phyloP scores from a whole-genome alignment of 225 moss, liverwort and hornwort species.

The Thuidium tamariscinum region DNA sequence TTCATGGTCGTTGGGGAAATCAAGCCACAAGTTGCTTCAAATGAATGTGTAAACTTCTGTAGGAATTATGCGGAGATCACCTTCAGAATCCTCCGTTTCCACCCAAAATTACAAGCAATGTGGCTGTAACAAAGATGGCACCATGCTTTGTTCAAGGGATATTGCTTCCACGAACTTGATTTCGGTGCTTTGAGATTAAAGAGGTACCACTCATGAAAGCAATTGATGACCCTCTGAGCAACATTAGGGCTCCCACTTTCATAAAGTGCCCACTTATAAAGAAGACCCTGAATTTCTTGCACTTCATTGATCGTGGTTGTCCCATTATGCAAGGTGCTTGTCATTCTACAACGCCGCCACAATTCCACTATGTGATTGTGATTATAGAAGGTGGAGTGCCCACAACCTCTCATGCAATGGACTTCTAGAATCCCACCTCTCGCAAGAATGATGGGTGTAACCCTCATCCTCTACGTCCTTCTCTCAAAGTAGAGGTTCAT shows the following conservation, averaged over 20 bases:
- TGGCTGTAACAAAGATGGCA: neutral
- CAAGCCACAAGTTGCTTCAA: too few species aligned
- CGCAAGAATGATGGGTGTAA: too few species aligned
- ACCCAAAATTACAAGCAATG: neutral
- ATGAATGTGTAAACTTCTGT: too few species aligned
- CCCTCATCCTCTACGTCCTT: too few species aligned
- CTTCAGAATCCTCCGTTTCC: too few species aligned
- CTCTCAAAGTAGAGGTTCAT: too few species aligned
- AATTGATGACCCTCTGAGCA: neutral
- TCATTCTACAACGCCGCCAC: accelerated
- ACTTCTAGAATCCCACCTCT: too few species aligned
- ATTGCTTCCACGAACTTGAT: neutral
- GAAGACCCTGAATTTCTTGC: neutral
- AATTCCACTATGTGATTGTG: too few species aligned
- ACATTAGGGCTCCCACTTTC: accelerated
- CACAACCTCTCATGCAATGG: too few species aligned
- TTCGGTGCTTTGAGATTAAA: accelerated
- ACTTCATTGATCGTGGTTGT: neutral
- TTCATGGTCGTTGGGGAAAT: accelerated
- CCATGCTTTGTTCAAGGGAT: neutral
- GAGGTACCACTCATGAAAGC: neutral
- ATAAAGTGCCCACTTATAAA: accelerated
- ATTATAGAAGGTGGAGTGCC: too few species aligned
- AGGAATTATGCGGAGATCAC: too few species aligned
- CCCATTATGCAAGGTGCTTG: neutral